Conservation (phyloP, 306 rosid species). For the Cicer chorassanicum region DNA sequence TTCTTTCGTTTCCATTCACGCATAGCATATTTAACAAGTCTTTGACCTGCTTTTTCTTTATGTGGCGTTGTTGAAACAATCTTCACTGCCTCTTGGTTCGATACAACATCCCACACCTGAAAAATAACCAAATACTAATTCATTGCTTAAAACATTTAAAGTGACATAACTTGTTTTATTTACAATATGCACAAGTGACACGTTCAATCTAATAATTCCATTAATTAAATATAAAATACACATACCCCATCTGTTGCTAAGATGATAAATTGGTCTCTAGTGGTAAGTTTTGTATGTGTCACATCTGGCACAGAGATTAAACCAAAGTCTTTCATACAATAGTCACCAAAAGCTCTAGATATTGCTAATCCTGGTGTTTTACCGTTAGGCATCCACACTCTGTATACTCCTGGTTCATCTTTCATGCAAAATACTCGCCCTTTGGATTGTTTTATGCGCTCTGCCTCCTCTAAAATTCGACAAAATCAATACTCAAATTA, state of each 20-base stretch:
- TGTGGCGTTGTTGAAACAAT: constrained; percentile 55
- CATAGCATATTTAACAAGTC: constrained; percentile 64
- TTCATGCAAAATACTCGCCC: constrained; percentile 64
- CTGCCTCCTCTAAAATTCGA: constrained; percentile 65
- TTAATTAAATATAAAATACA: background rate
- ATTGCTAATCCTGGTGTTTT: constrained; percentile 70
- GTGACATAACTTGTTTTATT: background rate
- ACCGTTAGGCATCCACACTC: constrained; percentile 75
- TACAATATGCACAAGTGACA: too few species aligned
- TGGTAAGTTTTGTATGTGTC: constrained; percentile 55
- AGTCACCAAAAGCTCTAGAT: constrained; percentile 80
- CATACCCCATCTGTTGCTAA: constrained; percentile 82
- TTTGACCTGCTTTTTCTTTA: constrained; percentile 66
- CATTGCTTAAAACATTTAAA: background rate
- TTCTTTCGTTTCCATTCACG: constrained; percentile 74
- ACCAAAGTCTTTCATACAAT: constrained; percentile 71
- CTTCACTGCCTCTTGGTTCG: constrained; percentile 72
- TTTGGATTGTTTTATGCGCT: constrained; percentile 59
- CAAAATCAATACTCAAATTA: background rate
- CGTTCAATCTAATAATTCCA: too few species aligned
- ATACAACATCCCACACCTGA: constrained; percentile 80
- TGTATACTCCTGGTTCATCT: constrained; percentile 77
- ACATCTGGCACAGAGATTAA: constrained; percentile 72
- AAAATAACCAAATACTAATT: background rate
- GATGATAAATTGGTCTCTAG: constrained; percentile 68